Conservation (phyloP, 805 yeast species). For the Sugiyamaella floridensis region DNA sequence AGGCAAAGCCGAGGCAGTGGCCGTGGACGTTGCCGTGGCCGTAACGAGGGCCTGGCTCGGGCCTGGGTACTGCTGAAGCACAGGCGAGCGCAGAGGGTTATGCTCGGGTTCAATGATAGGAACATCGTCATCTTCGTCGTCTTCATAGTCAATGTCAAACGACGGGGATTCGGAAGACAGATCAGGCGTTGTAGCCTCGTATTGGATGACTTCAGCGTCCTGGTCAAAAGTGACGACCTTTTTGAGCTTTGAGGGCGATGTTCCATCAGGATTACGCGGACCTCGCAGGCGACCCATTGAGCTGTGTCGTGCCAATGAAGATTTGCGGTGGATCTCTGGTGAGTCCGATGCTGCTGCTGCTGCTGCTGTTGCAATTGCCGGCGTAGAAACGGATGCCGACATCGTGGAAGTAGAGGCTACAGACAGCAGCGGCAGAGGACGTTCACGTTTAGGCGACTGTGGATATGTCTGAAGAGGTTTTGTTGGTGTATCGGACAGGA, state of each 20-base stretch:
- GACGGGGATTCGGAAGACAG: slow-evolving; percentile 11
- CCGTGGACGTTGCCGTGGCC: background rate
- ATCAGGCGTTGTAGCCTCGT: slow-evolving; percentile 22
- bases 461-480: no score
- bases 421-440: no score
- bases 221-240: slow-evolving; percentile 23
- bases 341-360: background rate
- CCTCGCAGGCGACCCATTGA: slow-evolving; percentile 14
- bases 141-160: slow-evolving; percentile 8
- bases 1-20: background rate
- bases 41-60: background rate
- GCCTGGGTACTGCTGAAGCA: background rate
- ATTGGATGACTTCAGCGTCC: slow-evolving; percentile 21
- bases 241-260: slow-evolving; percentile 14
- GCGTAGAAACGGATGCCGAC: background rate
- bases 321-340: slow-evolving; percentile 6
- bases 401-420: no score
- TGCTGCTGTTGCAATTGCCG: background rate
- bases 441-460: no score
- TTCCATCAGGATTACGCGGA: slow-evolving; percentile 9
- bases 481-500: no score
- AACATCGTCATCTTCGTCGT: slow-evolving; percentile 14
- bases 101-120: slow-evolving; percentile 20
- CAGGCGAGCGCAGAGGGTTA: background rate
- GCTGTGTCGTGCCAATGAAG: slow-evolving; percentile 16